Evolutionary conservation across 1,139 yeast species (phyloP).

Genomic region (Diutina siamensis): DNA sequence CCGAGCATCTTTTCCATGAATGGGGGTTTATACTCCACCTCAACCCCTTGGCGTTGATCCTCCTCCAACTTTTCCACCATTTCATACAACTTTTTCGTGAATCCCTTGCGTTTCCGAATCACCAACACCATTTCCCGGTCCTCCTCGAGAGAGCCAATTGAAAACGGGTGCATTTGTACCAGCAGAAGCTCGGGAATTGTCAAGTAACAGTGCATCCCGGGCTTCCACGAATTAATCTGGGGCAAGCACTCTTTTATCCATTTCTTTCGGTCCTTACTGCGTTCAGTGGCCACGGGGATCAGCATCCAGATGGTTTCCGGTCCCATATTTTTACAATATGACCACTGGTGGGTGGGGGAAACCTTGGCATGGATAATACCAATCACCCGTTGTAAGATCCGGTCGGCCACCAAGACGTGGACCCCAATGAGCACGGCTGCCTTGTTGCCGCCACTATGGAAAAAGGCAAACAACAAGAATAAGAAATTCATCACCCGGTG

Average conservation of each 20-base stretch:
- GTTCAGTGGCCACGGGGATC: constrained; percentile 19
- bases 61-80: constrained; percentile 12
- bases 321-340: constrained; percentile 30
- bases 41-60: constrained; percentile 12
- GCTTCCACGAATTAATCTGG: constrained; percentile 30
- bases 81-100: constrained; percentile 26
- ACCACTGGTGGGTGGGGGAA: constrained; percentile 29
- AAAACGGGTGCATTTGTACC: constrained; percentile 38
- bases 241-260: constrained; percentile 21
- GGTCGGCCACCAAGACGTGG: constrained; percentile 34
- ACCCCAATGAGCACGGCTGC: constrained; percentile 30
- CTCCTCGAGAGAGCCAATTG: constrained; percentile 28
- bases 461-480: constrained; percentile 32
- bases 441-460: constrained; percentile 28
- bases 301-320: constrained; percentile 29
- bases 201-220: constrained; percentile 36
- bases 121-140: constrained; percentile 28
- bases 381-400: constrained; percentile 22
- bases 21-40: background rate
- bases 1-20: background rate
- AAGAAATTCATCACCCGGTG: constrained; percentile 32
- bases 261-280: constrained; percentile 16
- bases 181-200: constrained; percentile 26
- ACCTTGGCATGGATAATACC: constrained; percentile 21
- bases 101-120: constrained; percentile 30